These are phyloP conservation scores for Scleroderma bovista DNA, from an alignment of 768 basidiomycete species.

Conservation along the genomic window DNA sequence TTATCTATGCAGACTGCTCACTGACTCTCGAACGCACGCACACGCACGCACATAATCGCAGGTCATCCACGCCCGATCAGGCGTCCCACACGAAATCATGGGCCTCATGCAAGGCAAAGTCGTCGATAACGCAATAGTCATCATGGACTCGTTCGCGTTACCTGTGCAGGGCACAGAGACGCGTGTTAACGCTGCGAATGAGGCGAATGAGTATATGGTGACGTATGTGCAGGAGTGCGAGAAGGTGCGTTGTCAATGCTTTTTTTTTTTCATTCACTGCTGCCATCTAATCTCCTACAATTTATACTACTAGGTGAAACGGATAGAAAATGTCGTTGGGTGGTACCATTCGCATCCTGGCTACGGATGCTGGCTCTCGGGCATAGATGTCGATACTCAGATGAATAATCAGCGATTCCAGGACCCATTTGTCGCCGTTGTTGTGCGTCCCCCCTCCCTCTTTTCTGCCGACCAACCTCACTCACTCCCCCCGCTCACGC, in stretches of 20 bases:
- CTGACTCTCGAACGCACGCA: slow-evolving; percentile 11
- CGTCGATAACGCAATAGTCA: slow-evolving; percentile 65
- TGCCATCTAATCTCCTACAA: background rate
- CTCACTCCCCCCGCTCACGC: background rate
- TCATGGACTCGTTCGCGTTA: slow-evolving; percentile 95
- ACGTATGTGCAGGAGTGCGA: slow-evolving; percentile 80
- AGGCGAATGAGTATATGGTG: slow-evolving; percentile 99
- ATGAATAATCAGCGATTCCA: slow-evolving; percentile 91
- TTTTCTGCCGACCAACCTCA: background rate
- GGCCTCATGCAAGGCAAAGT: slow-evolving; percentile 98
- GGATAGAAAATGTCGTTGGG: slow-evolving; percentile 86
- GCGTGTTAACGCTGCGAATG: slow-evolving; percentile 91
- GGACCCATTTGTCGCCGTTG: slow-evolving; percentile 96
- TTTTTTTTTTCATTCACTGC: background rate
- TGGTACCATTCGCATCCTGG: slow-evolving; percentile 99
- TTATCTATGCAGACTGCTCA: slow-evolving; percentile 2
- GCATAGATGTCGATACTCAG: slow-evolving; percentile 98
- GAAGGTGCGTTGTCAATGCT: slow-evolving; percentile 44
- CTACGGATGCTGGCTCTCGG: slow-evolving; percentile 98
- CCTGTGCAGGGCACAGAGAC: slow-evolving; percentile 99
- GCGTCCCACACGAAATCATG: slow-evolving; percentile 98
- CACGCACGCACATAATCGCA: slow-evolving; percentile 27
- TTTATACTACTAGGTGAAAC: slow-evolving; percentile 54
- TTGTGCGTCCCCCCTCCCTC: slow-evolving; percentile 48
- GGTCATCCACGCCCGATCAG: slow-evolving; percentile 98